These are phyloP conservation scores for Alternaria infectoria DNA, from an alignment of 2,329 filamentous ascomycete species.

Conservation along the genomic window DNA sequence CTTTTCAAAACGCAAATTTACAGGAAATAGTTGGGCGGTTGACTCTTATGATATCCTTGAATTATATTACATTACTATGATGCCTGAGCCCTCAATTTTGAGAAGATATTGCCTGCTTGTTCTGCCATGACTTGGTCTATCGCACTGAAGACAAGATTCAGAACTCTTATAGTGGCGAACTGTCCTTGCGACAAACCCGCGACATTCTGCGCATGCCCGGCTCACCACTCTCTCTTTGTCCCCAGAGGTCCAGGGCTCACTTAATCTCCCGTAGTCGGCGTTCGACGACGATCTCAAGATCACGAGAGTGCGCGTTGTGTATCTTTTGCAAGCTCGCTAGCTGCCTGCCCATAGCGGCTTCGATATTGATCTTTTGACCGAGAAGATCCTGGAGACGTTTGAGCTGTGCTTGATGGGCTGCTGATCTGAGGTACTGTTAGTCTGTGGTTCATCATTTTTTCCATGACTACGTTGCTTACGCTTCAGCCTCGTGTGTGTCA, in stretches of 20 bases:
- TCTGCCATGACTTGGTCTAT: not conserved
- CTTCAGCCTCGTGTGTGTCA: constrained; percentile 29
- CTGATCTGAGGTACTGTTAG: constrained; percentile 20
- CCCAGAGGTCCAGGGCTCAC: constrained; percentile 4
- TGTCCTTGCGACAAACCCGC: not conserved
- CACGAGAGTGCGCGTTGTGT: constrained; percentile 30
- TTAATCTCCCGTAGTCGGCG: constrained; percentile 28
- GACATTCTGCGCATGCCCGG: not conserved
- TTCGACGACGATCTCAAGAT: constrained; percentile 29
- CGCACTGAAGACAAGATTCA: not conserved
- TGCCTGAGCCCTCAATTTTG: not conserved
- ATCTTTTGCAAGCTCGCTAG: constrained; percentile 18
- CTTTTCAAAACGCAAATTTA: not conserved
- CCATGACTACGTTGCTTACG: constrained; percentile 30
- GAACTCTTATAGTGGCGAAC: not conserved
- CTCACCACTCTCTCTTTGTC: not conserved
- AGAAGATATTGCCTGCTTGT: not conserved
- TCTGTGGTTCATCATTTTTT: not conserved
- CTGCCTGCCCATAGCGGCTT: constrained; percentile 30
- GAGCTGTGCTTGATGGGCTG: constrained; percentile 31
- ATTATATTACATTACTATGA: not conserved
- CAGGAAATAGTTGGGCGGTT: not conserved
- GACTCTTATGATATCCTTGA: not conserved
- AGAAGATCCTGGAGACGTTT: constrained; percentile 31
- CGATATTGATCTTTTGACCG: constrained; percentile 29